A percentile compares a stretch with the other conserved stretches of the same genome.
phyloP scores from a whole-genome alignment of 139 green algal genomes.

The Ettlia oleoabundans region DNA sequence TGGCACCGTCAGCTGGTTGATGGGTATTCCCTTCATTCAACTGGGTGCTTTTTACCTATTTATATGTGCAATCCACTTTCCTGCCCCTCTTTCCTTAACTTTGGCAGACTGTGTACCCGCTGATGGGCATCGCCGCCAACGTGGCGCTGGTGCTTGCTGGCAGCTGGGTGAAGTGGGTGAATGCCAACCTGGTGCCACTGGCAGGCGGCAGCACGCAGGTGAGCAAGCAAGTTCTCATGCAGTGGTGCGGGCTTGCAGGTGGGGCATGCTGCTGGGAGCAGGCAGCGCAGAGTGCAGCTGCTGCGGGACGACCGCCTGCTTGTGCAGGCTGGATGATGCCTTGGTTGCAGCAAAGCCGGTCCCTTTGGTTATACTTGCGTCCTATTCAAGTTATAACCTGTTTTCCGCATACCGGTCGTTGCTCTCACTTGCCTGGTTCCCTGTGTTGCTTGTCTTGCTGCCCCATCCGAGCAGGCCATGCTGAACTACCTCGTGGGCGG shows the following conservation, averaged over 20 bases:
- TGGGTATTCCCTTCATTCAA: too few relatives aligned
- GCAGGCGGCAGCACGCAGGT: slow-evolving; percentile 37
- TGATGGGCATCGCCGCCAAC: slow-evolving; percentile 86
- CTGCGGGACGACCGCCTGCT: too few relatives aligned
- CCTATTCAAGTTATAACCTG: neutral
- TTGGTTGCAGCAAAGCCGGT: too few relatives aligned
- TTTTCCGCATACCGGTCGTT: neutral
- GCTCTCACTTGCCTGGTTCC: too few relatives aligned
- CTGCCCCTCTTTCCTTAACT: too few relatives aligned
- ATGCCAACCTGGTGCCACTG: slow-evolving; percentile 33
- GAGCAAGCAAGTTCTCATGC: too few relatives aligned
- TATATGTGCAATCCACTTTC: neutral
- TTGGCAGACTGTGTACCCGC: slow-evolving; percentile 81
- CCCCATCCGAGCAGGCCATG: slow-evolving; percentile 16
- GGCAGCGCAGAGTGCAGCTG: too few relatives aligned
- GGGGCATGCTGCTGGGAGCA: neutral
- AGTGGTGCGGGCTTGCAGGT: neutral
- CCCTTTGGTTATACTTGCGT: too few relatives aligned
- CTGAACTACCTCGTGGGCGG: slow-evolving; percentile 65
- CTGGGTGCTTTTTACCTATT: too few relatives aligned
- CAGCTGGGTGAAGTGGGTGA: slow-evolving; percentile 70
- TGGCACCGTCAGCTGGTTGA: too few relatives aligned
- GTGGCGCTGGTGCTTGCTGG: slow-evolving; percentile 70
- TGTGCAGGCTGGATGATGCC: too few relatives aligned
- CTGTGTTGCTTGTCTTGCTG: neutral